Conservation (phyloP, 257 asterid genomes). For the Nicotiana otophora region DNA sequence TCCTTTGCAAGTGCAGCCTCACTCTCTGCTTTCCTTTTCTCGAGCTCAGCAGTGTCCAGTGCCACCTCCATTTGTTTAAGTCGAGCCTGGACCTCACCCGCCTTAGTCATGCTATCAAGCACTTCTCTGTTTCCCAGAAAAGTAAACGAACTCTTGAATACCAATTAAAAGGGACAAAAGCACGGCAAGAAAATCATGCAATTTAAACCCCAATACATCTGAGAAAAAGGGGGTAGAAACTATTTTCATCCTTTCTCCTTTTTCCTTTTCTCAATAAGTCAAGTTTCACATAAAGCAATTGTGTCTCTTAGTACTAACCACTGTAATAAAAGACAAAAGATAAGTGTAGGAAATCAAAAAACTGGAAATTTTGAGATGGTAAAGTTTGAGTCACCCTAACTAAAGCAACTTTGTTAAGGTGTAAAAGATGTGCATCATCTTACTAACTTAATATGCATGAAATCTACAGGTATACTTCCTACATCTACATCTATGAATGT, state of each 20-base stretch:
- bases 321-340: neutral
- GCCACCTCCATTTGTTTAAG: conserved; percentile 70
- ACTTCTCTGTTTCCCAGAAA: conserved; percentile 53
- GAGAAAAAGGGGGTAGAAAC: neutral
- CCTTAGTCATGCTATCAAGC: conserved; percentile 69
- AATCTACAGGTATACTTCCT: conserved; percentile 5
- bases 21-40: conserved; percentile 62
- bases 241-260: neutral
- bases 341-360: neutral
- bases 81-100: conserved; percentile 59
- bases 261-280: neutral
- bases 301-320: neutral
- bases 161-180: neutral
- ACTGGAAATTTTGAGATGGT: neutral
- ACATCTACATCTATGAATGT: neutral
- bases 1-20: conserved; percentile 68
- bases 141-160: conserved; percentile 3
- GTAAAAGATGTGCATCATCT: conserved; percentile 2
- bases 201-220: neutral
- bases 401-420: neutral
- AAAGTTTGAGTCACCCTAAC: neutral
- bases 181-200: neutral
- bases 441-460: neutral
- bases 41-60: conserved; percentile 61
- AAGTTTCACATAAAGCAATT: neutral